Conservation (phyloP, 352 stramenopile species). For the Pythium chondricola region DNA sequence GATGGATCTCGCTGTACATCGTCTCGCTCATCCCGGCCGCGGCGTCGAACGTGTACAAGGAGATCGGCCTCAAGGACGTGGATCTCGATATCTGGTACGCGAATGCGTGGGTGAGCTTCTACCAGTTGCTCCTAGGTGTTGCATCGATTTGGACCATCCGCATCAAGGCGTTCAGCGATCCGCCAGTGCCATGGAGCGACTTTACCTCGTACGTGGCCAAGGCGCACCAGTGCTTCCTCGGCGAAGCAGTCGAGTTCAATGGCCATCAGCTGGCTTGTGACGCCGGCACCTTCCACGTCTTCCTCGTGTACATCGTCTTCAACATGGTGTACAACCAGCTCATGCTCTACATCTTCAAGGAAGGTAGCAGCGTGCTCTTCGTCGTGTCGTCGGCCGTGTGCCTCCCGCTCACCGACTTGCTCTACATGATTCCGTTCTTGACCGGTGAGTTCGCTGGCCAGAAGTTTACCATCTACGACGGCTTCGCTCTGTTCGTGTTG, state of each 20-base stretch:
- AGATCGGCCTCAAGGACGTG: slow-evolving; percentile 84
- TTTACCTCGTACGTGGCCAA: slow-evolving; percentile 61
- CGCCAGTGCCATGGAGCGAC: slow-evolving; percentile 64
- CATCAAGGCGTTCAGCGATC: slow-evolving; percentile 74
- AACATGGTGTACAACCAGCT: slow-evolving; percentile 87
- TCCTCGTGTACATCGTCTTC: slow-evolving; percentile 83
- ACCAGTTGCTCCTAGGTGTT: slow-evolving; percentile 70
- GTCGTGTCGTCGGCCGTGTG: slow-evolving; percentile 82
- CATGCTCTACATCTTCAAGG: slow-evolving; percentile 88
- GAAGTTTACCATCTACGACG: slow-evolving; percentile 83
- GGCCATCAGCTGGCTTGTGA: slow-evolving; percentile 52
- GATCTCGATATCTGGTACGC: slow-evolving; percentile 87
- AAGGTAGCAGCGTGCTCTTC: slow-evolving; percentile 84
- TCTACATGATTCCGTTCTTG: slow-evolving; percentile 80
- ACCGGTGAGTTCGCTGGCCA: slow-evolving; percentile 61
- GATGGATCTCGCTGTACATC: slow-evolving; percentile 80
- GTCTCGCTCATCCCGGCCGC: slow-evolving; percentile 61
- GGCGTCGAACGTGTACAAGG: slow-evolving; percentile 85
- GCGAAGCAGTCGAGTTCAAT: slow-evolving; percentile 60
- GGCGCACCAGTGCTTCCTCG: slow-evolving; percentile 71
- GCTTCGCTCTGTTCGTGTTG: slow-evolving; percentile 82
- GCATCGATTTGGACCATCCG: slow-evolving; percentile 76
- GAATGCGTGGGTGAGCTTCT: slow-evolving; percentile 83
- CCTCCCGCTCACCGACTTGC: slow-evolving; percentile 72
- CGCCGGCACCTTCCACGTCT: slow-evolving; percentile 61